Conservation (phyloP, 352 stramenopile genomes). For the Pythium volutum region DNA sequence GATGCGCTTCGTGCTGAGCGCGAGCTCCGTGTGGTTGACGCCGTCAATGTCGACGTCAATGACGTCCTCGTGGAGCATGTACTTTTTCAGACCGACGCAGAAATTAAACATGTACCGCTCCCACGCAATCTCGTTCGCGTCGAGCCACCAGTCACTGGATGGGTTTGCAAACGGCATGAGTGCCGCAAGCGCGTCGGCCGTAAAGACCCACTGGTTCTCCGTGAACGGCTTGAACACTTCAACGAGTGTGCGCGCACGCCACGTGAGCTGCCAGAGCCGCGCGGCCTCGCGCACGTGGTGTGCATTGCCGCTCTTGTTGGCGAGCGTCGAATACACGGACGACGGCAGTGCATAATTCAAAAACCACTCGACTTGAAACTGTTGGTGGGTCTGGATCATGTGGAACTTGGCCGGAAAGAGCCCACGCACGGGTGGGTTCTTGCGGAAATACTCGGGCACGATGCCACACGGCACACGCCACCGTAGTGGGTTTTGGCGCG, state of each 20-base stretch:
- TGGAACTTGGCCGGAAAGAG: conserved; percentile 63
- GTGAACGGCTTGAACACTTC: conserved; percentile 88
- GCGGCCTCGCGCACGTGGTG: conserved; percentile 69
- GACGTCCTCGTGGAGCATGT: conserved; percentile 78
- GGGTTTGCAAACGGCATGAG: conserved; percentile 29
- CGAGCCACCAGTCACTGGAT: conserved; percentile 49
- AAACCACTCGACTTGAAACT: conserved; percentile 85
- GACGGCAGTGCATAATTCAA: conserved; percentile 75
- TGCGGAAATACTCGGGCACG: conserved; percentile 63
- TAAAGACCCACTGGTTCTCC: conserved; percentile 84
- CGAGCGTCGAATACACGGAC: conserved; percentile 74
- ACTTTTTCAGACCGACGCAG: conserved; percentile 78
- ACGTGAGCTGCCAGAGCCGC: conserved; percentile 71
- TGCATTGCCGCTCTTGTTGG: conserved; percentile 56
- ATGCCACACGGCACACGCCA: conserved; percentile 70
- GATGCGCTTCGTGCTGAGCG: conserved; percentile 75
- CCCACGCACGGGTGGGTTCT: conserved; percentile 54
- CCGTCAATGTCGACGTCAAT: conserved; percentile 80
- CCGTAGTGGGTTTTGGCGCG: conserved; percentile 70
- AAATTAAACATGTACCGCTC: conserved; percentile 87
- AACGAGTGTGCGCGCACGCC: conserved; percentile 68
- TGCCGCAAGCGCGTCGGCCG: conserved; percentile 40
- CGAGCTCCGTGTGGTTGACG: conserved; percentile 79
- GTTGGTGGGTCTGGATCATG: conserved; percentile 78
- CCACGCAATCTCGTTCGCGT: conserved; percentile 76